Evolutionary conservation across 2,329 filamentous ascomycete species (phyloP).

Genomic region (Tricladium varicosporioides): DNA sequence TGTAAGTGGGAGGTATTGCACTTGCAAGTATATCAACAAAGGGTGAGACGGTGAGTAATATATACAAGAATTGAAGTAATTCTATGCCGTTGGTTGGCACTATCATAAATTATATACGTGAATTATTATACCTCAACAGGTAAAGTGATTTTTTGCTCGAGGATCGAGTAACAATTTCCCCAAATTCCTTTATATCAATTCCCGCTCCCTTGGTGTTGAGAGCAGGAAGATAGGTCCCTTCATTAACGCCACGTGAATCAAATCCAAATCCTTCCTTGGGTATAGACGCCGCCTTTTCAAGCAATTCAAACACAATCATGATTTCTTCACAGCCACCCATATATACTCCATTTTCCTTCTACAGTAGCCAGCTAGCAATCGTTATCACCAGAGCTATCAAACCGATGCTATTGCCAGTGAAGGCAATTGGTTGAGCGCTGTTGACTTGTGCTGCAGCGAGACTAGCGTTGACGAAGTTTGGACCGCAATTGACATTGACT

Average conservation of each 20-base stretch:
- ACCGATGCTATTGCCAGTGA: constrained; percentile 6
- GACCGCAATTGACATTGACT: constrained; percentile 66
- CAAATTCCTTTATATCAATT: constrained; percentile 13
- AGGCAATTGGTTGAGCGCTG: background rate
- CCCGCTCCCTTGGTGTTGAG: constrained; percentile 26
- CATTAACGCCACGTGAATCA: constrained; percentile 1
- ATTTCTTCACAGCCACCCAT: constrained; percentile 4
- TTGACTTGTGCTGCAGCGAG: constrained; percentile 34
- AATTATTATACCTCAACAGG: background rate
- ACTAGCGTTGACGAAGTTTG: constrained; percentile 55
- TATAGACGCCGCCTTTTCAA: constrained; percentile 14
- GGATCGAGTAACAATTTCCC: background rate
- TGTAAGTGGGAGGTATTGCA: too few relatives aligned
- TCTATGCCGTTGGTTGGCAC: too few relatives aligned
- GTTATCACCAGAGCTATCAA: constrained; percentile 19
- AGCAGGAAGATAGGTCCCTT: constrained; percentile 17
- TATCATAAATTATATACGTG: background rate
- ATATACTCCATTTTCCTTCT: constrained; percentile 1
- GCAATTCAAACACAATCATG: background rate
- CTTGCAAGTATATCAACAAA: too few relatives aligned
- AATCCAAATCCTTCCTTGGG: constrained; percentile 3
- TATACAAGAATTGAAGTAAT: too few relatives aligned
- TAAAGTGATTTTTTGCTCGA: background rate
- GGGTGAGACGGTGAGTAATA: too few relatives aligned
- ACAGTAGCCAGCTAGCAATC: constrained; percentile 21